These are phyloP conservation scores for Fusarium decemcellulare DNA, from an alignment of 2,329 filamentous ascomycete genomes.

Conservation along the genomic window DNA sequence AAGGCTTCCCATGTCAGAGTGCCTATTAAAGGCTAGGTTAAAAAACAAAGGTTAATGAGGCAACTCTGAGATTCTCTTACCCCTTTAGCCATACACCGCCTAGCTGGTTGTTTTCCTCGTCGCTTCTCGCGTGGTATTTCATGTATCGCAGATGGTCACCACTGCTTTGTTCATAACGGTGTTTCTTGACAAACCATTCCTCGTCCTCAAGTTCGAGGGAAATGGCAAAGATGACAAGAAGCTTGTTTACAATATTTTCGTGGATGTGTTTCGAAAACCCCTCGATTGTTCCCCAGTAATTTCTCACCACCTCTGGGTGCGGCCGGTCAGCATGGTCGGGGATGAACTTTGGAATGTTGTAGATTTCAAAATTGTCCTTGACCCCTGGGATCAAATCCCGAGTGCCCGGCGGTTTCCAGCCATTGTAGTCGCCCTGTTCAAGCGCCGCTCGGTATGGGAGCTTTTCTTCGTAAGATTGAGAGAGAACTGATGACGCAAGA, in stretches of 20 bases:
- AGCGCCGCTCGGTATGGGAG: slow-evolving; percentile 57
- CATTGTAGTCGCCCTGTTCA: slow-evolving; percentile 68
- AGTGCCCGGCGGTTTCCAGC: slow-evolving; percentile 63
- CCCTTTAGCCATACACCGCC: not conserved
- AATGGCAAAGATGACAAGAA: slow-evolving; percentile 9
- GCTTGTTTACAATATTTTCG: slow-evolving; percentile 5
- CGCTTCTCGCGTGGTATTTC: not conserved
- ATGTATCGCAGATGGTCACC: not conserved
- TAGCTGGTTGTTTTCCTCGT: not conserved
- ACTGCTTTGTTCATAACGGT: slow-evolving; percentile 6
- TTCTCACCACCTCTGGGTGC: no score
- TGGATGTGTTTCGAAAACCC: not conserved
- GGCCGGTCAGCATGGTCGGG: no score
- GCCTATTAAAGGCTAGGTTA: slow-evolving; percentile 35
- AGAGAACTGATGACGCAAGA: slow-evolving; percentile 66
- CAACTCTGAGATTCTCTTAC: not conserved
- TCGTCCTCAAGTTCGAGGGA: slow-evolving; percentile 21
- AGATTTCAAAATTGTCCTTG: slow-evolving; percentile 53
- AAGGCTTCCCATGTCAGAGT: slow-evolving; percentile 69
- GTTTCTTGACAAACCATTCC: slow-evolving; percentile 8
- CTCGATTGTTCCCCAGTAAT: no score
- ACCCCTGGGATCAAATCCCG: slow-evolving; percentile 52
- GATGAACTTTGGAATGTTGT: slow-evolving; percentile 48
- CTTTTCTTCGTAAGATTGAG: slow-evolving; percentile 70
- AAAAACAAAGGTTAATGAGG: no score